phyloP scores from a whole-genome alignment of 208 protist species.

The Strigomonas culicis region DNA sequence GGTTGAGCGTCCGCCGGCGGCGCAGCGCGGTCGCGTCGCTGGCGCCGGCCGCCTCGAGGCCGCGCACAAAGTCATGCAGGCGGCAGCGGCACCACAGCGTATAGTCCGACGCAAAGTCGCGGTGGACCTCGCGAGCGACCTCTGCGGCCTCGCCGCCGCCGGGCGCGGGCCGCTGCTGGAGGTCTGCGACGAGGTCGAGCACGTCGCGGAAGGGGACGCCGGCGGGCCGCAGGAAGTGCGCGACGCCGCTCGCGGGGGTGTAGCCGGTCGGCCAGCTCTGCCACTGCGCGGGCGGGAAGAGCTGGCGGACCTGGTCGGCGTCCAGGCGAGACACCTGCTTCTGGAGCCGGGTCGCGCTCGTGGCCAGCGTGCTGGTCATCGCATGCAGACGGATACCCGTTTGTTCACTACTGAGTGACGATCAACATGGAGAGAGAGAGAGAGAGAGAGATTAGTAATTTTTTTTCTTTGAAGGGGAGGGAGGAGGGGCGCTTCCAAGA shows the following conservation, averaged over 20 bases:
- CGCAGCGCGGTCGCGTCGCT: neutral
- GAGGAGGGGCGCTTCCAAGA: neutral
- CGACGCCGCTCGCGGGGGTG: slow-evolving; percentile 64
- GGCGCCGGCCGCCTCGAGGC: slow-evolving; percentile 10
- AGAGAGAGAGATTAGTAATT: neutral
- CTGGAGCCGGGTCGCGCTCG: slow-evolving; percentile 14
- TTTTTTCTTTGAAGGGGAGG: neutral
- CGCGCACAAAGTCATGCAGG: slow-evolving; percentile 39
- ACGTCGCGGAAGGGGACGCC: slow-evolving; percentile 58
- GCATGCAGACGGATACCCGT: neutral
- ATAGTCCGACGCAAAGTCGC: slow-evolving; percentile 81
- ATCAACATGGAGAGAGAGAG: neutral
- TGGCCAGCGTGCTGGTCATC: too few species aligned
- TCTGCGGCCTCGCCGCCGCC: neutral
- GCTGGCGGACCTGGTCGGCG: slow-evolving; percentile 15
- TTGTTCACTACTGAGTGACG: too few species aligned
- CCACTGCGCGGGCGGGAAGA: slow-evolving; percentile 50
- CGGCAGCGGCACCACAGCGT: slow-evolving; percentile 55
- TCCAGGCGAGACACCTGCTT: slow-evolving; percentile 44
- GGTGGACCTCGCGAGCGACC: slow-evolving; percentile 34
- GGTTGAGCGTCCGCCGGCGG: slow-evolving; percentile 25
- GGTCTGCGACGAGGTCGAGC: slow-evolving; percentile 48
- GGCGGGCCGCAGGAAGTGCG: slow-evolving; percentile 55
- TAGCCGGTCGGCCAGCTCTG: slow-evolving; percentile 60
- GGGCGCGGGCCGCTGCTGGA: slow-evolving; percentile 19